Conservation (phyloP, 2,329 filamentous ascomycete species). For the Pezicula rhizophila region DNA sequence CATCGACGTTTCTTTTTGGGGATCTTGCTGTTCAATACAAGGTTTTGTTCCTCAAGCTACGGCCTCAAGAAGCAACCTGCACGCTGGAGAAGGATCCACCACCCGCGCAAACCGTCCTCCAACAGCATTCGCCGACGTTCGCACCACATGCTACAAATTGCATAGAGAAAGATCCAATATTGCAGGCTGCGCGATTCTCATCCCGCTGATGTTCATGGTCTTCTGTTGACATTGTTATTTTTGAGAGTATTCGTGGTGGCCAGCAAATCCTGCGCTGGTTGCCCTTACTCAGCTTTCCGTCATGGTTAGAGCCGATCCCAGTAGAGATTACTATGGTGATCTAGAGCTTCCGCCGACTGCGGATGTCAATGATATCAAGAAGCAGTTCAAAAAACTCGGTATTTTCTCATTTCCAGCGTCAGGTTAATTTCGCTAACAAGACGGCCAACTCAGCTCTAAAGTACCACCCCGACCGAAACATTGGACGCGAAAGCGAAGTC, state of each 20-base stretch:
- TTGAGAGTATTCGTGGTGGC: background rate
- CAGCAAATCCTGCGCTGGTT: background rate
- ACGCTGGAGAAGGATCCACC: too few relatives aligned
- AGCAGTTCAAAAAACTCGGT: constrained; percentile 63
- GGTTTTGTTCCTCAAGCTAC: too few relatives aligned
- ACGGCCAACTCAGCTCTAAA: constrained; percentile 43
- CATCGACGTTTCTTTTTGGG: too few relatives aligned
- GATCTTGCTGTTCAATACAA: too few relatives aligned
- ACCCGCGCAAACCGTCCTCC: too few relatives aligned
- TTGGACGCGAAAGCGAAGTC: constrained; percentile 59
- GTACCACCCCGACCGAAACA: constrained; percentile 67
- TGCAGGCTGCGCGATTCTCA: background rate
- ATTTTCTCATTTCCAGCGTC: constrained; percentile 13
- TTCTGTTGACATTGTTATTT: background rate
- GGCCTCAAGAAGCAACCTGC: too few relatives aligned
- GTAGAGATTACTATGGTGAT: constrained; percentile 60
- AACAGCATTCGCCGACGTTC: too few relatives aligned
- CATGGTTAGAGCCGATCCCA: constrained; percentile 30
- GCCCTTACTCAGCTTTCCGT: constrained; percentile 1
- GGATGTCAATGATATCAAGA: constrained; percentile 59
- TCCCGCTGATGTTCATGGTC: background rate
- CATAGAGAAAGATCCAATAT: too few relatives aligned
- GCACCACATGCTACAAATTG: too few relatives aligned
- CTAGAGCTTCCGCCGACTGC: constrained; percentile 54
- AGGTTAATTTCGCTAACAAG: constrained; percentile 7